Percentiles rank a stretch among this genome's conserved stretches.
phyloP scores from a whole-genome alignment of 495 filamentous ascomycete species.

The Penicillium canariense region DNA sequence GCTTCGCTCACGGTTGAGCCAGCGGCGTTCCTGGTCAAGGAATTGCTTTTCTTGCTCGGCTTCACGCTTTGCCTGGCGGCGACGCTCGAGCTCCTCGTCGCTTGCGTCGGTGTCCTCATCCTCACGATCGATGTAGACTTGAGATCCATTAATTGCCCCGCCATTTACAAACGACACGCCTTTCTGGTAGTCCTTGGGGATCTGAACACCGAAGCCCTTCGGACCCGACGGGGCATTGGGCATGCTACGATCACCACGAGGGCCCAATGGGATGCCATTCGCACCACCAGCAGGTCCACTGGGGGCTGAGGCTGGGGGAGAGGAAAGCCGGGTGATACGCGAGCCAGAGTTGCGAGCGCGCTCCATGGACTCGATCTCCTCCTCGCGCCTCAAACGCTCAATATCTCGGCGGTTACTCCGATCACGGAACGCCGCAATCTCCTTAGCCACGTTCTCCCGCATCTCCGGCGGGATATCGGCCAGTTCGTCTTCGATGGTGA shows the following conservation, averaged over 20 bases:
- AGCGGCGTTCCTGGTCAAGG: conserved; percentile 81
- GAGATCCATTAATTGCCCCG: conserved; percentile 60
- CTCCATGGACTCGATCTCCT: conserved; percentile 89
- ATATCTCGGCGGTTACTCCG: conserved; percentile 82
- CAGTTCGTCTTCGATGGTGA: conserved; percentile 89
- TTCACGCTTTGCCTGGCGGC: conserved; percentile 66
- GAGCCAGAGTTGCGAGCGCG: conserved; percentile 66
- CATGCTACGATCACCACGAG: conserved; percentile 67
- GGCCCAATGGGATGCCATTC: conserved; percentile 84
- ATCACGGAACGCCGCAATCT: conserved; percentile 92
- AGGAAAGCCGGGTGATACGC: conserved; percentile 66
- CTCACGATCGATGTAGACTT: conserved; percentile 57
- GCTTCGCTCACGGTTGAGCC: conserved; percentile 84
- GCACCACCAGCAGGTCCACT: conserved; percentile 69
- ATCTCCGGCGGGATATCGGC: conserved; percentile 94
- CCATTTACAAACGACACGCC: conserved; percentile 89
- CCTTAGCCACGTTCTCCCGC: conserved; percentile 93
- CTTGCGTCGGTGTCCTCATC: conserved; percentile 88
- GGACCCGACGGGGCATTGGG: conserved; percentile 82
- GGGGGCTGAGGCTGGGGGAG: conserved; percentile 63
- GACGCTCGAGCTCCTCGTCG: conserved; percentile 79
- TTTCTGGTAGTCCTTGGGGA: conserved; percentile 75
- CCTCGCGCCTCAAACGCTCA: conserved; percentile 81
- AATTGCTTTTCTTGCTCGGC: conserved; percentile 77
- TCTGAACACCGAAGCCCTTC: conserved; percentile 65